phyloP scores from a whole-genome alignment of 208 protist species.

The Entamoeba moshkovskii region DNA sequence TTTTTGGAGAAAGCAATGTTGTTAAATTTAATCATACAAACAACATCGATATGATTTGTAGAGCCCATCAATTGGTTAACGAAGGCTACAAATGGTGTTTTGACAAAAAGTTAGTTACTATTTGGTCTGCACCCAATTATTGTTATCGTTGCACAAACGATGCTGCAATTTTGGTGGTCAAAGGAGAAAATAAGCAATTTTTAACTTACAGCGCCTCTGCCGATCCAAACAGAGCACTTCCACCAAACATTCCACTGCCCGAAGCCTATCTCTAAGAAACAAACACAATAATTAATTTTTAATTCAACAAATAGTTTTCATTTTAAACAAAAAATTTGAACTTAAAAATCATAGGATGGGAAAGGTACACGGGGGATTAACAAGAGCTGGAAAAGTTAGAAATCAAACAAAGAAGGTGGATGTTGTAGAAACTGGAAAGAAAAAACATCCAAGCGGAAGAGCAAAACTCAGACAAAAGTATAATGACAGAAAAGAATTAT shows the following conservation, averaged over 20 bases:
- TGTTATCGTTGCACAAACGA: conserved; percentile 44
- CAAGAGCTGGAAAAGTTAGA: neutral
- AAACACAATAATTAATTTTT: too few relatives aligned
- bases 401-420: neutral
- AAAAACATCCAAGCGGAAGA: neutral
- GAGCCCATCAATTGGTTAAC: conserved; percentile 79
- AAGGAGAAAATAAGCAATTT: neutral
- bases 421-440: neutral
- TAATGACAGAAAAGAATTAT: neutral
- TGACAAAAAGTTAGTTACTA: conserved; percentile 49
- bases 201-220: neutral
- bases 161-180: neutral
- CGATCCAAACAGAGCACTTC: neutral
- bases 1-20: conserved; percentile 92
- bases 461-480: neutral
- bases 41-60: conserved; percentile 16
- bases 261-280: neutral
- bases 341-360: too few relatives aligned
- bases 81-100: conserved; percentile 66
- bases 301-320: too few relatives aligned
- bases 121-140: conserved; percentile 66
- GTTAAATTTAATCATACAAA: conserved; percentile 24
- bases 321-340: too few relatives aligned
- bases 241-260: neutral
- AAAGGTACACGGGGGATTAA: neutral